These are phyloP conservation scores for Calonectria honghensis DNA, from an alignment of 2,329 filamentous ascomycete species.

Conservation along the genomic window DNA sequence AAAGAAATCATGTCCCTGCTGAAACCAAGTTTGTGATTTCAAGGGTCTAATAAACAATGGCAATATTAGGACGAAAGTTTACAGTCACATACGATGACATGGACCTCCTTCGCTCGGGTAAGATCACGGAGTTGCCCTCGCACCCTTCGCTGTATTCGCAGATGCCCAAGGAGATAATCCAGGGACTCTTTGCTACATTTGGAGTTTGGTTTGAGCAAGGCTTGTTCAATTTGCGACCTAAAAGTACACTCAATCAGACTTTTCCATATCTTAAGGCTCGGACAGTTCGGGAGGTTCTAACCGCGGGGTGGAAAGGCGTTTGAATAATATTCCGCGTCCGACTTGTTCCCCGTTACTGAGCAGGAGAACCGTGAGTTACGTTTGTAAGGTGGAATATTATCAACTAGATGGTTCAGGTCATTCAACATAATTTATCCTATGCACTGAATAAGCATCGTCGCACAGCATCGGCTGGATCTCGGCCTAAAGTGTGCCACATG, in stretches of 20 bases:
- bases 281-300: background rate
- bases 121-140: background rate
- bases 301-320: background rate
- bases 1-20: background rate
- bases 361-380: too few relatives aligned
- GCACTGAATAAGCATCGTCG: too few relatives aligned
- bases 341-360: too few relatives aligned
- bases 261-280: background rate
- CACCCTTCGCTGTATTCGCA: background rate
- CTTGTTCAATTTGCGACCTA: background rate
- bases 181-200: background rate
- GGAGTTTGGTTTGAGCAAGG: background rate
- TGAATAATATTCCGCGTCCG: background rate
- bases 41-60: rapidly evolving
- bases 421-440: too few relatives aligned
- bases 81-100: background rate
- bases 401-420: too few relatives aligned
- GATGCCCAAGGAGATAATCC: constrained; percentile 5
- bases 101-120: background rate
- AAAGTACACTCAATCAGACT: background rate
- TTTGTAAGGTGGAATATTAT: background rate
- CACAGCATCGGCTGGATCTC: too few relatives aligned
- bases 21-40: background rate
- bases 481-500: too few relatives aligned
- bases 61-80: background rate